Conservation (phyloP, 306 rosid species). For the Trifolium repens region DNA sequence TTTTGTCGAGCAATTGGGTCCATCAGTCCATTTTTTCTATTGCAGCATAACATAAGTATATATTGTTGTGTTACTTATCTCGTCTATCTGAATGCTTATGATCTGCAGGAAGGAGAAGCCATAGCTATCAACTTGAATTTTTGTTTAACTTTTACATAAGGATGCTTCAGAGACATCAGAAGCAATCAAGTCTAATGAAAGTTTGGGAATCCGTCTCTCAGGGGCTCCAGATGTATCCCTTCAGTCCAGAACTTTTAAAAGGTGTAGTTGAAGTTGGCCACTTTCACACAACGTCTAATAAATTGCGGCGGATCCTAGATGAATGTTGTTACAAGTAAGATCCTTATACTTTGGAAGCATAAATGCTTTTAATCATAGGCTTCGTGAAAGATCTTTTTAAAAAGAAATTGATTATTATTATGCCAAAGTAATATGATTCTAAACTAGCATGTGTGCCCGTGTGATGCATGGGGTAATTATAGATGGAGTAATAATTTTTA, state of each 20-base stretch:
- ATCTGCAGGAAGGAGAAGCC: conserved; percentile 83
- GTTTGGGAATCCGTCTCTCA: conserved; percentile 76
- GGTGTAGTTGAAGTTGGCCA: conserved; percentile 73
- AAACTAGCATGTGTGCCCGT: too few species aligned
- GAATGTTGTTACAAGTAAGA: conserved; percentile 77
- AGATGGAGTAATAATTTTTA: too few species aligned
- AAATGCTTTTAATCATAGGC: background rate
- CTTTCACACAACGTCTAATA: conserved; percentile 73
- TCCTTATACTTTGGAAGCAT: conserved; percentile 21
- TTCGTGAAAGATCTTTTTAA: background rate
- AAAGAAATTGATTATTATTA: background rate
- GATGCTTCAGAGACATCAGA: conserved; percentile 76
- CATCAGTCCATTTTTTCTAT: background rate
- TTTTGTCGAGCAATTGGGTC: conserved; percentile 6
- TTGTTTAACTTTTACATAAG: conserved; percentile 77
- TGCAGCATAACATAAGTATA: conserved; percentile 8
- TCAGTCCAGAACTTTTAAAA: conserved; percentile 73
- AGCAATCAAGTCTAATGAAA: conserved; percentile 58
- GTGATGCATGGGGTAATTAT: too few species aligned
- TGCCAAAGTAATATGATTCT: background rate
- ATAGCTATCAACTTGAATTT: conserved; percentile 74
- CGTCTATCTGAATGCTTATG: conserved; percentile 38
- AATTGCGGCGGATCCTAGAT: conserved; percentile 78
- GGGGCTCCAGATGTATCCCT: conserved; percentile 86
- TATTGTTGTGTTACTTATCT: conserved; percentile 40